Base-by-base conservation (phyloP, 257 asterid genomes). In the Striga asiatica region DNA sequence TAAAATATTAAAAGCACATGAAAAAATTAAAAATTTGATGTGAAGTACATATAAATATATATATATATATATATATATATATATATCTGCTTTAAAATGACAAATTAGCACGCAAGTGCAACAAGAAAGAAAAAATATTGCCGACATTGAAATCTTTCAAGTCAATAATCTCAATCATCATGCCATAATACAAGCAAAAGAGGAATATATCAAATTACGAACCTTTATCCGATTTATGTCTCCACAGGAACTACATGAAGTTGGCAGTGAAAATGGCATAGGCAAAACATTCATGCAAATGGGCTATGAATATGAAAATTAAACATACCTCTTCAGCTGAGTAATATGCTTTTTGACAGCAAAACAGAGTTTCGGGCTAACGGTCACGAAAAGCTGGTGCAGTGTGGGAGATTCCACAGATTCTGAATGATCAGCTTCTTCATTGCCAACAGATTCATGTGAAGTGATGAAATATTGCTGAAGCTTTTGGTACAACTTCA, bases 331-430 rank as follows among this genome's bases (percentile, higher is more conserved):
- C 66, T 76, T 74, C 34, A 85, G 58, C 62, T 64, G 78, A 9
- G 81, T 55, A 16, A 85, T 75, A 43, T 78, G 84, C 17, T 74
- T 79, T 56, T 80, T 78, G 68, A 85, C 83, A 13, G 89, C 95
- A 67, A 65, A 69, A 50, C 95, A 85, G 4, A 85, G 75, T 59
- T 78, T 80, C 3, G 93, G 83, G 49, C 86, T 85, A 31, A 80
- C 88, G 0, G 95, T 78, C 13, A 85, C 88, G 39, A 85, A 82
- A 32, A 85, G 78, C 60, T 85, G 95, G 49, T 42, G 77, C 57
- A 82, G 50, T 5, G 35, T 49, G 25, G 61, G 55, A 28, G 66
- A 17, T 53, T 62, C 68, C 13, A 46, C 0, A 0, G 24, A 8
- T 11, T 29, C 4, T 42, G 53, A 52, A 23, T 47, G 1, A 12